Conservation (phyloP, 2,329 filamentous ascomycete genomes). For the Fusarium clavum region DNA sequence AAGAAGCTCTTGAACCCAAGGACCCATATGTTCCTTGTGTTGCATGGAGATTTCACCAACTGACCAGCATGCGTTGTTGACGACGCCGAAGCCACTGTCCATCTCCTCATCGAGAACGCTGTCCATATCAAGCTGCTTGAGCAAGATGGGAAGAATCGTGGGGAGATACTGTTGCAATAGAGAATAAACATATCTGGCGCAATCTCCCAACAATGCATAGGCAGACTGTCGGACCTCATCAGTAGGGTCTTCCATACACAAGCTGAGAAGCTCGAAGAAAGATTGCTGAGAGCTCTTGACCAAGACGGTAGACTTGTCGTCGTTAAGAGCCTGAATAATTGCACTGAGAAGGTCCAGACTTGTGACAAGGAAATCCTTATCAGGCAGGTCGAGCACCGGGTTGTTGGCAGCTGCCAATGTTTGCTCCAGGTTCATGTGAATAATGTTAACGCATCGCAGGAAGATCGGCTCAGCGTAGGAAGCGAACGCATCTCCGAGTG, state of each 20-base stretch:
- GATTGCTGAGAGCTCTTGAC: conserved; percentile 80
- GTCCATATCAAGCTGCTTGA: conserved; percentile 88
- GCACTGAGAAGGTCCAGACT: conserved; percentile 93
- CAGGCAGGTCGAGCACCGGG: conserved; percentile 77
- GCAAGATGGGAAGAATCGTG: conserved; percentile 81
- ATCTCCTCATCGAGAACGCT: conserved; percentile 81
- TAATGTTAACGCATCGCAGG: conserved; percentile 86
- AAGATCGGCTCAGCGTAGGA: conserved; percentile 91
- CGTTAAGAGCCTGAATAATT: conserved; percentile 88
- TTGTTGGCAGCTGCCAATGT: conserved; percentile 77
- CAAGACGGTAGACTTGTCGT: conserved; percentile 78
- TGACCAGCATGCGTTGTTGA: conserved; percentile 99
- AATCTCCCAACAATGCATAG: conserved; percentile 94
- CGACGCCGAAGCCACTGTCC: conserved; percentile 87
- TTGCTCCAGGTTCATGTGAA: conserved; percentile 90
- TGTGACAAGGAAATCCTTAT: conserved; percentile 97
- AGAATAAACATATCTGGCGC: conserved; percentile 89
- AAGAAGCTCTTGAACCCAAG: conserved; percentile 81
- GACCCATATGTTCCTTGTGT: conserved; percentile 77
- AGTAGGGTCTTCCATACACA: conserved; percentile 91
- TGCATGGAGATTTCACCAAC: conserved; percentile 91
- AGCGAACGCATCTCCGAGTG: conserved; percentile 83
- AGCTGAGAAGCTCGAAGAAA: conserved; percentile 89
- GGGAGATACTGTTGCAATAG: conserved; percentile 81
- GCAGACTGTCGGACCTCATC: conserved; percentile 97